Evolutionary conservation across 2,329 filamentous ascomycete genomes (phyloP), one percentile per base, ranked within the genome.

Genomic region (Cladosporium sp.): DNA sequence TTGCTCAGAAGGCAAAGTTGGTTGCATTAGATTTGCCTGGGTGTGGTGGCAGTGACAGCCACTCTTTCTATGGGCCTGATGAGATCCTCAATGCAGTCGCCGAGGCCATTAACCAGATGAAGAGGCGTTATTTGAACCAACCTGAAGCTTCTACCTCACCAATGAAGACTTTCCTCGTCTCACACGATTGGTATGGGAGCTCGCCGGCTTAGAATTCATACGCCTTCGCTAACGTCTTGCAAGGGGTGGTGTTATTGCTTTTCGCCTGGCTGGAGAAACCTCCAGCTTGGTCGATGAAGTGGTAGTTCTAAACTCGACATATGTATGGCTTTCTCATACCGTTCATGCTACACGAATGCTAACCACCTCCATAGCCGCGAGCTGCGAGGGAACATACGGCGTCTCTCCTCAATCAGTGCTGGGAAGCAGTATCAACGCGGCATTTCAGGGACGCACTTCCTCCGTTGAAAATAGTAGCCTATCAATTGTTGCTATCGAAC

Each of bases 11-110:
- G 6, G 70, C 74, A 17, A 73, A 72, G 17, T 57, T 82, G 6
- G 71, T 83, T 27, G 79, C 78, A 0, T 68, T 82, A 34, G 80
- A 83, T 58, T 61, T 83, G 6, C 80, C 80, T 15, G 80, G 80
- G 1, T 82, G 77, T 54, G 80, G 80, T 30, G 80, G 80, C 8
- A 80, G 74, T 50, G 78, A 81, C 54, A 70, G 70, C 43, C 62
- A 82, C 50, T 61, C 70, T 1, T 60, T 67, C 41, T 82, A 82
- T 56, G 68, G 70, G 2, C 68, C 78, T 1, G 72, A 77, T 11
- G 67, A 73, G 36, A 69, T 82, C 7, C 64, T 82, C 40, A 79
- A 82, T 58, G 67, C 71, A 7, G 59, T 83, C 50, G 70, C 74
- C 0, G 76, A 78, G 50, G 79, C 80, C 54, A 72, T 83, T 29